These are phyloP conservation scores for Dissoconium aciculare DNA, from an alignment of 2,329 filamentous ascomycete genomes.

Conservation along the genomic window DNA sequence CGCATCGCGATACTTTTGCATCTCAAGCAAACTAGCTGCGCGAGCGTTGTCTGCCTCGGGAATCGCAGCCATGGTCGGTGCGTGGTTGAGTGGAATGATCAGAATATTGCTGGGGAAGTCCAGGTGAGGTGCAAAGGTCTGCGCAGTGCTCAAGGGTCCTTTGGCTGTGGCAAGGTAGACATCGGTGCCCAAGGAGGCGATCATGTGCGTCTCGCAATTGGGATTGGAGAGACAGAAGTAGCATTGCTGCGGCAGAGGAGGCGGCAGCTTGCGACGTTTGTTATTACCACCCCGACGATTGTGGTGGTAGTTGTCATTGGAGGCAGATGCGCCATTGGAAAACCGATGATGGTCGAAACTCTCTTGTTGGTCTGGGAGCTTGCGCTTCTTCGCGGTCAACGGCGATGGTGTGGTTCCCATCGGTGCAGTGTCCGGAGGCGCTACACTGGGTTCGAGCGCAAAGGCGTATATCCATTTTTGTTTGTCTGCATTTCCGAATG, in stretches of 20 bases:
- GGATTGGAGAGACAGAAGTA: slow-evolving; percentile 93
- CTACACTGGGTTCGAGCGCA: slow-evolving; percentile 46
- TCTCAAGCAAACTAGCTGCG: slow-evolving; percentile 55
- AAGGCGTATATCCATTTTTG: slow-evolving; percentile 66
- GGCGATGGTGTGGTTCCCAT: slow-evolving; percentile 62
- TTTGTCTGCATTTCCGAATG: slow-evolving; percentile 60
- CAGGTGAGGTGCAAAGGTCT: slow-evolving; percentile 58
- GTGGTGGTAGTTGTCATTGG: slow-evolving; percentile 20
- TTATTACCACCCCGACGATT: slow-evolving; percentile 7
- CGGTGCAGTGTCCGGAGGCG: slow-evolving; percentile 47
- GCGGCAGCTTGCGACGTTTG: slow-evolving; percentile 27
- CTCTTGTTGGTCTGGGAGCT: slow-evolving; percentile 20
- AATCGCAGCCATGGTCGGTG: slow-evolving; percentile 58
- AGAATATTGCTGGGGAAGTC: slow-evolving; percentile 73
- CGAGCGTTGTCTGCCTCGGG: slow-evolving; percentile 32
- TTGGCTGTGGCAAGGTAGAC: slow-evolving; percentile 84
- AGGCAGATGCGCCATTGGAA: slow-evolving; percentile 28
- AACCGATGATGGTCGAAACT: slow-evolving; percentile 34
- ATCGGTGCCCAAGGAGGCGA: slow-evolving; percentile 76
- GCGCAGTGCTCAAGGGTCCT: slow-evolving; percentile 61
- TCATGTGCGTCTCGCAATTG: slow-evolving; percentile 69
- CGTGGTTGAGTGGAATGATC: slow-evolving; percentile 76
- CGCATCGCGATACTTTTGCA: slow-evolving; percentile 63
- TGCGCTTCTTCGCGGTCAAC: slow-evolving; percentile 46
- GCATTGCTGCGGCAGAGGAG: slow-evolving; percentile 52